Conservation (phyloP, 768 basidiomycete species). For the Russula sp. region DNA sequence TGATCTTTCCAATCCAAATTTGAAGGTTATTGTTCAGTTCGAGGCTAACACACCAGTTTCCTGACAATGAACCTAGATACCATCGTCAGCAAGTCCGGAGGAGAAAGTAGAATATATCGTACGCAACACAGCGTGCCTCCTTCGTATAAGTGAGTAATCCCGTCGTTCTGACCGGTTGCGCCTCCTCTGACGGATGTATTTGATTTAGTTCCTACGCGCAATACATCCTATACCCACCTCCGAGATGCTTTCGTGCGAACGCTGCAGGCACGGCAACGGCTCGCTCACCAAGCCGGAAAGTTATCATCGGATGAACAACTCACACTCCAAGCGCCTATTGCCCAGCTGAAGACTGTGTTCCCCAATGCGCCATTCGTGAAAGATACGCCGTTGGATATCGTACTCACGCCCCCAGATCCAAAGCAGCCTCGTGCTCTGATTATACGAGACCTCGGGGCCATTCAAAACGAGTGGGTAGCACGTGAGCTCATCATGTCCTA, state of each 20-base stretch:
- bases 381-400: conserved; percentile 61
- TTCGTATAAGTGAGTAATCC: conserved; percentile 58
- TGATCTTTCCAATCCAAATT: conserved; percentile 60
- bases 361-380: conserved; percentile 65
- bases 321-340: conserved; percentile 54
- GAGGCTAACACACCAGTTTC: background rate
- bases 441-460: conserved; percentile 64
- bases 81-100: conserved; percentile 49
- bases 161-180: background rate
- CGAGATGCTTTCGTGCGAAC: conserved; percentile 81
- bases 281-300: conserved; percentile 44
- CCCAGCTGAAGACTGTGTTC: conserved; percentile 70
- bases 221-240: conserved; percentile 71
- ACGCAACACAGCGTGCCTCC: conserved; percentile 58
- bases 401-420: conserved; percentile 49
- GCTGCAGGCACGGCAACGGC: conserved; percentile 52
- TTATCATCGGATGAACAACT: conserved; percentile 57
- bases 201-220: conserved; percentile 65
- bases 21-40: conserved; percentile 42
- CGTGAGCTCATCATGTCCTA: conserved; percentile 69
- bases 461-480: conserved; percentile 72
- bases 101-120: conserved; percentile 69
- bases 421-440: conserved; percentile 49
- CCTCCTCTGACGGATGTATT: conserved; percentile 1
- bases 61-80: conserved; percentile 38